phyloP scores from a whole-genome alignment of 164 flowering plant genomes.

The Cinnamomum chago region DNA sequence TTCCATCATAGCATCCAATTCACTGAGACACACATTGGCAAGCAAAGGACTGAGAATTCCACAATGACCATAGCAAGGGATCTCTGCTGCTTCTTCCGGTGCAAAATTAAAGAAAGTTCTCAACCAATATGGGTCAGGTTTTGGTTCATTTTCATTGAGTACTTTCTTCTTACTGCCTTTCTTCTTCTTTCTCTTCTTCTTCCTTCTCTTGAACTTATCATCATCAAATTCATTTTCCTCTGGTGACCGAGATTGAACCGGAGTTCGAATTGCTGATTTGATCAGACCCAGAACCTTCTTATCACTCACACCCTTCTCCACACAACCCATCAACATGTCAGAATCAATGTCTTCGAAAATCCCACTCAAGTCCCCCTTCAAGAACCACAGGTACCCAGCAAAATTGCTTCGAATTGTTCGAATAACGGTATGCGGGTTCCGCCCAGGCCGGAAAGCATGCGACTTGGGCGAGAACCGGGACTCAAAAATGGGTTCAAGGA shows the following conservation, averaged over 20 bases:
- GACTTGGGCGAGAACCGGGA: slow-evolving; percentile 67
- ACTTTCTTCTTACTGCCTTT: slow-evolving; percentile 55
- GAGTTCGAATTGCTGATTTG: slow-evolving; percentile 41
- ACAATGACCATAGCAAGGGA: slow-evolving; percentile 77
- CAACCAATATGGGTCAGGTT: slow-evolving; percentile 97
- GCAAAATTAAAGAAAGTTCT: slow-evolving; percentile 81
- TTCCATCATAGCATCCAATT: slow-evolving; percentile 80
- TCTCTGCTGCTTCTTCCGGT: slow-evolving; percentile 78
- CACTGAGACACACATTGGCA: slow-evolving; percentile 76
- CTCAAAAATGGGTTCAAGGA: slow-evolving; percentile 85
- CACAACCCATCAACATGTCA: slow-evolving; percentile 46
- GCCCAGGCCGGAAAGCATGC: slow-evolving; percentile 80
- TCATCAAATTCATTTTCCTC: slow-evolving; percentile 12
- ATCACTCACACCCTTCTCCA: slow-evolving; percentile 70
- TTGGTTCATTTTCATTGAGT: slow-evolving; percentile 72
- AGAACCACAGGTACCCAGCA: slow-evolving; percentile 90
- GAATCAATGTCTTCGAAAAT: slow-evolving; percentile 40
- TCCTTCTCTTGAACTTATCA: slow-evolving; percentile 15
- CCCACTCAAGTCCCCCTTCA: slow-evolving; percentile 73
- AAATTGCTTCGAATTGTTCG: slow-evolving; percentile 83
- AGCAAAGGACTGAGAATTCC: slow-evolving; percentile 92
- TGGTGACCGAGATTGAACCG: neutral
- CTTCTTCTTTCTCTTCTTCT: slow-evolving; percentile 42
- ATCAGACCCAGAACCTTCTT: slow-evolving; percentile 65
- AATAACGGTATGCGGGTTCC: slow-evolving; percentile 83